Evolutionary conservation across 1,284 basidiomycete species (phyloP).

Genomic region (Sanghuangporus baumii): DNA sequence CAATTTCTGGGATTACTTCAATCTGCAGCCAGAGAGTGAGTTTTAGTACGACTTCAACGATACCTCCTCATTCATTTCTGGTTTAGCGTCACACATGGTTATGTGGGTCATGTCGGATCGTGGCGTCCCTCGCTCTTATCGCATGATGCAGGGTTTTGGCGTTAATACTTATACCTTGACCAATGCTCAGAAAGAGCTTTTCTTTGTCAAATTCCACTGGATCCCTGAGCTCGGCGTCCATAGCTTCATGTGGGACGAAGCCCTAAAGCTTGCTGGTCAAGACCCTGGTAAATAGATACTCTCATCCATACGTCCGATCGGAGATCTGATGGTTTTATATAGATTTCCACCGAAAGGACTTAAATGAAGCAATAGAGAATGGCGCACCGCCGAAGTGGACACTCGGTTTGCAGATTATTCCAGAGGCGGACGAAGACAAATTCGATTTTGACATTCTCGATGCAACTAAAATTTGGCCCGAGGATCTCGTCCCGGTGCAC

Average conservation of each 20-base stretch:
- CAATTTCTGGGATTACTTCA: constrained; percentile 80
- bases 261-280: constrained; percentile 75
- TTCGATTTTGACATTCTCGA: constrained; percentile 85
- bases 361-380: constrained; percentile 69
- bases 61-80: constrained; percentile 15
- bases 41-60: neutral
- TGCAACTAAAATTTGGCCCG: constrained; percentile 80
- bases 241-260: constrained; percentile 83
- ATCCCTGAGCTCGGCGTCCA: constrained; percentile 78
- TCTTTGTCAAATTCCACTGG: constrained; percentile 86
- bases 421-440: constrained; percentile 59
- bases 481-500: constrained; percentile 70
- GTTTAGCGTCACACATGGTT: constrained; percentile 66
- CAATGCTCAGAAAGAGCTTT: constrained; percentile 58
- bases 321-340: constrained; percentile 13
- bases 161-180: constrained; percentile 77
- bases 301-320: no score
- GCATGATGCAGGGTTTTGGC: constrained; percentile 86
- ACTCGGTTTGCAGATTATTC: constrained; percentile 71
- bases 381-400: constrained; percentile 71
- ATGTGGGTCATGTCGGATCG: constrained; percentile 84
- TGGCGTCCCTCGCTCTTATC: constrained; percentile 71
- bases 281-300: constrained; percentile 49
- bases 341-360: constrained; percentile 79
- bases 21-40: constrained; percentile 56